Evolutionary conservation across 768 basidiomycete species (phyloP).

Genomic region (Psilocybe azurescens): DNA sequence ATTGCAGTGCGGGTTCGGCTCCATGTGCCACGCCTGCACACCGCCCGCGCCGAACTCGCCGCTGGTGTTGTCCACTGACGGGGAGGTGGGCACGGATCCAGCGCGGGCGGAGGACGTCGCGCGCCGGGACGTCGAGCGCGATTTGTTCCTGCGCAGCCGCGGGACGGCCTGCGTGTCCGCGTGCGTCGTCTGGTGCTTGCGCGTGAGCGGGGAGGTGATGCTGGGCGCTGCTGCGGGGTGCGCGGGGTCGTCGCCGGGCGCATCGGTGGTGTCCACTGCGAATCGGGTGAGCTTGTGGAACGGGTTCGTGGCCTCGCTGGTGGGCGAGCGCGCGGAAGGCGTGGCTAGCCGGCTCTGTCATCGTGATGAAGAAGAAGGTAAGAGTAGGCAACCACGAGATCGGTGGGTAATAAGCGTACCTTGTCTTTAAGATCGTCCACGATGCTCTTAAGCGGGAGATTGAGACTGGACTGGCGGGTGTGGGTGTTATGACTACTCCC

Average conservation of each 20-base stretch:
- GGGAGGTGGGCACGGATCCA: conserved; percentile 54
- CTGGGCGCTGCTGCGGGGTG: not conserved
- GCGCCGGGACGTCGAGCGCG: not conserved
- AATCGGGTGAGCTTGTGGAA: conserved; percentile 3
- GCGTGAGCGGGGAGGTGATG: conserved; percentile 32
- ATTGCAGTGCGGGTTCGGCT: conserved; percentile 75
- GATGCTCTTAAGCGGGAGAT: conserved; percentile 65
- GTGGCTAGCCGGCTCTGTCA: conserved; percentile 41
- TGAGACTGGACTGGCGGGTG: conserved; percentile 29
- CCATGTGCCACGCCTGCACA: conserved; percentile 44
- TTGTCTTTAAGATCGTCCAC: conserved; percentile 81
- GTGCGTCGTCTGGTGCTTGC: conserved; percentile 56
- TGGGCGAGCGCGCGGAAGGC: conserved; percentile 20
- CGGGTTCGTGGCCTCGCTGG: not conserved
- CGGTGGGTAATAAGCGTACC: conserved; percentile 33
- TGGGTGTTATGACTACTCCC: conserved; percentile 38
- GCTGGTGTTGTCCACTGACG: not conserved
- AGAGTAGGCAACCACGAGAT: not conserved
- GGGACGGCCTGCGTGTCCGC: not conserved
- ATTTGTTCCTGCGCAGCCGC: not conserved
- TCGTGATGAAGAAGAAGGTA: not conserved
- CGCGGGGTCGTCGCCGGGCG: not conserved
- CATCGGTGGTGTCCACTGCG: not conserved
- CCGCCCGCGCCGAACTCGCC: not conserved
- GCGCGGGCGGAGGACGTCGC: conserved; percentile 31